phyloP scores from a whole-genome alignment of 1,139 yeast genomes.

The Hanseniaspora uvarum region DNA sequence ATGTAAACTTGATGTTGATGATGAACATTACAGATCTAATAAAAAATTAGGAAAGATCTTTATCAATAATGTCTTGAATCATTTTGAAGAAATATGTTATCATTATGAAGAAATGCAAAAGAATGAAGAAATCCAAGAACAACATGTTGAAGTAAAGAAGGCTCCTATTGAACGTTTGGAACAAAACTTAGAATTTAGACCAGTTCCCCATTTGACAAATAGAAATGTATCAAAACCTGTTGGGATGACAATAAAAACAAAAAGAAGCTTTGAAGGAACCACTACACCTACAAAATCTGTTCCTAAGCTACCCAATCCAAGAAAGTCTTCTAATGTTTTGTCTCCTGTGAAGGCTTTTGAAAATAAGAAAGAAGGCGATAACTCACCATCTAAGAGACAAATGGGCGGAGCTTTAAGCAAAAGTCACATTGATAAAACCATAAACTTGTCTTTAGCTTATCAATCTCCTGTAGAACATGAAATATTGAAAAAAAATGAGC shows the following conservation, averaged over 20 bases:
- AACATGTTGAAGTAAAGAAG: neutral
- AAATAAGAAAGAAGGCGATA: neutral
- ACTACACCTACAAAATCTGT: constrained; percentile 10
- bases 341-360: constrained; percentile 4
- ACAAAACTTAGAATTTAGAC: neutral
- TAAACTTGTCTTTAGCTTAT: neutral
- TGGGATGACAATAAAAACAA: neutral
- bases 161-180: neutral
- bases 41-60: constrained; percentile 41
- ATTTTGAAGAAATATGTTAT: constrained; percentile 34
- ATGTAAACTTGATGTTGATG: constrained; percentile 43
- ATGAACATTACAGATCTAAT: constrained; percentile 38
- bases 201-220: constrained; percentile 12
- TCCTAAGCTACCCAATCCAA: constrained; percentile 27
- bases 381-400: constrained; percentile 13
- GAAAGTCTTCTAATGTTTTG: constrained; percentile 23
- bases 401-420: constrained; percentile 5
- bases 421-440: neutral
- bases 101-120: constrained; percentile 14
- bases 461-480: neutral
- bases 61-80: constrained; percentile 40
- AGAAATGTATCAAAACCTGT: constrained; percentile 3
- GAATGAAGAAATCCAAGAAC: neutral
- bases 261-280: neutral
- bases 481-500: neutral